Conservation (phyloP, 2,329 filamentous ascomycete genomes). For the Colletotrichum limetticola region DNA sequence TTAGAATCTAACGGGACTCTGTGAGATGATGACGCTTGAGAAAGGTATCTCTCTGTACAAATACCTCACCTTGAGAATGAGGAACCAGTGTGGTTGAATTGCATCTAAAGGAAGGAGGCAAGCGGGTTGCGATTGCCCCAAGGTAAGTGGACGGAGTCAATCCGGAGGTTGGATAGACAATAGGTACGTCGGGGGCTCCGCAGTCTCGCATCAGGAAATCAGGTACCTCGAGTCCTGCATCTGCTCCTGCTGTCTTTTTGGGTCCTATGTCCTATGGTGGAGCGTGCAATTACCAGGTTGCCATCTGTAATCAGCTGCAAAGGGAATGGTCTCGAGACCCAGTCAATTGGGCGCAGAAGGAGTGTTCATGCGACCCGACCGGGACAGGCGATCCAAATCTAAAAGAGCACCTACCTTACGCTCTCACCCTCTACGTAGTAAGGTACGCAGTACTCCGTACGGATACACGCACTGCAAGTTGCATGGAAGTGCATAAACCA, state of each 20-base stretch:
- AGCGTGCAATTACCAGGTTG: constrained; percentile 34
- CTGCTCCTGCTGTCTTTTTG: neutral
- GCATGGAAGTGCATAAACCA: constrained; percentile 27
- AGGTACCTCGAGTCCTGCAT: neutral
- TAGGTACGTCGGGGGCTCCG: neutral
- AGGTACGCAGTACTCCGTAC: neutral
- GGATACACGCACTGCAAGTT: no score
- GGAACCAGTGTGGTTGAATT: neutral
- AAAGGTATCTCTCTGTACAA: neutral
- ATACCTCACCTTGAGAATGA: neutral
- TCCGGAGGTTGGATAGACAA: neutral
- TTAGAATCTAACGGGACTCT: neutral
- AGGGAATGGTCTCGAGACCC: constrained; percentile 28
- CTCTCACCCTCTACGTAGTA: neutral
- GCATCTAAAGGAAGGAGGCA: neutral
- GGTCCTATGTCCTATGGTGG: constrained; percentile 14
- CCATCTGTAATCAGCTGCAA: constrained; percentile 35
- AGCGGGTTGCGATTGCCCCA: neutral
- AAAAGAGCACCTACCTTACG: constrained; percentile 12
- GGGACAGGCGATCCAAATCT: constrained; percentile 36
- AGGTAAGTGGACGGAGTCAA: neutral
- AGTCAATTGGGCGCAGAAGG: constrained; percentile 32
- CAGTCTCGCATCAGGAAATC: neutral
- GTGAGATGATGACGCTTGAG: no score
- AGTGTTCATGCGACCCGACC: constrained; percentile 34